Evolutionary conservation across 257 asterid genomes (phyloP).

Genomic region (Petunia axillaris): DNA sequence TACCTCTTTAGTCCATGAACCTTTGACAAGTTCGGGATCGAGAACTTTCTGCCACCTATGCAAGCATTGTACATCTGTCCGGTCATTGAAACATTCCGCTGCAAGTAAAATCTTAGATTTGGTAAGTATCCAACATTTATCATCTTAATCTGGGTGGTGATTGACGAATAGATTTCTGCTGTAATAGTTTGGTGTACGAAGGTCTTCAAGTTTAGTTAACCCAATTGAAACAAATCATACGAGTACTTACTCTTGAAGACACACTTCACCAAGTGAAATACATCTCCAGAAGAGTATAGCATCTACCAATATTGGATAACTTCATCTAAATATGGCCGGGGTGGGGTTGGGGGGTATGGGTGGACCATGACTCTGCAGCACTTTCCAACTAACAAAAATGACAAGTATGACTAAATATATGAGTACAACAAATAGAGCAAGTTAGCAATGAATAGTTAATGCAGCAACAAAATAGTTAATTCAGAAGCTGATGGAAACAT

Average conservation of each 20-base stretch:
- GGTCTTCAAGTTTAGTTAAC: not conserved
- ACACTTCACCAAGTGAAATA: slow-evolving; percentile 8
- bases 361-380: not conserved
- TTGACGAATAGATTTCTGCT: not conserved
- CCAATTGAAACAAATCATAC: slow-evolving; percentile 12
- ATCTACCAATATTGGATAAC: not conserved
- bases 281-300: not conserved
- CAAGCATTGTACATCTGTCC: slow-evolving; percentile 88
- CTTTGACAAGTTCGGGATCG: slow-evolving; percentile 95
- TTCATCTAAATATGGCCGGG: slow-evolving; percentile 5
- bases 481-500: not conserved
- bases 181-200: not conserved
- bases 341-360: too few relatives aligned
- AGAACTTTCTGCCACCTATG: slow-evolving; percentile 99
- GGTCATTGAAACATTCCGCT: slow-evolving; percentile 94
- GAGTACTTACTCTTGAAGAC: not conserved
- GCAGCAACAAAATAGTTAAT: not conserved
- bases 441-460: not conserved
- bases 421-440: not conserved
- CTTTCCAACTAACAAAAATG: not conserved
- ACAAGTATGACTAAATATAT: slow-evolving; percentile 1
- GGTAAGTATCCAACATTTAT: slow-evolving; percentile 16
- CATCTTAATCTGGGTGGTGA: not conserved
- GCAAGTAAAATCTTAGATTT: slow-evolving; percentile 24
- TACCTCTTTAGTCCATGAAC: slow-evolving; percentile 97